These are phyloP conservation scores for Monilinia vaccinii-corymbosi DNA, from an alignment of 2,329 filamentous ascomycete genomes.

Conservation along the genomic window DNA sequence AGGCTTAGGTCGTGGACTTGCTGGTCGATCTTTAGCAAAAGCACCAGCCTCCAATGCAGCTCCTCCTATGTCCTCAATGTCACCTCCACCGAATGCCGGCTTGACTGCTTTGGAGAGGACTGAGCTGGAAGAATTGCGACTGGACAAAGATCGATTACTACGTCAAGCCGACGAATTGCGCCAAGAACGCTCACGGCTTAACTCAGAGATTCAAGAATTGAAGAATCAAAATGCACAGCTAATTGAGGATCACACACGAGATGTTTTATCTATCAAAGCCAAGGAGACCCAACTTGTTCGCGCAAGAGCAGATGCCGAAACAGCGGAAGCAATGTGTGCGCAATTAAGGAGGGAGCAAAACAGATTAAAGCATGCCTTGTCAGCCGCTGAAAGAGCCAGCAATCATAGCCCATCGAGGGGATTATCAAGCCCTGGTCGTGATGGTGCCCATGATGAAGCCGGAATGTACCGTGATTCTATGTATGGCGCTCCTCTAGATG, in stretches of 20 bases:
- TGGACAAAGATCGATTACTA: conserved; percentile 69
- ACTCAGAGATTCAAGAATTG: conserved; percentile 83
- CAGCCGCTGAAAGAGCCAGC: conserved; percentile 47
- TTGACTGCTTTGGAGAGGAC: conserved; percentile 74
- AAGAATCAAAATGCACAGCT: conserved; percentile 95
- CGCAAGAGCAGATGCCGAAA: conserved; percentile 80
- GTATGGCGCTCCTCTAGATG: conserved; percentile 23
- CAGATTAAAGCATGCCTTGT: conserved; percentile 78
- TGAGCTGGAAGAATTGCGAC: conserved; percentile 83
- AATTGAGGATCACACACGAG: conserved; percentile 93
- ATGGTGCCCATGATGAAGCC: conserved; percentile 47
- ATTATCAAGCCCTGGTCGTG: conserved; percentile 34
- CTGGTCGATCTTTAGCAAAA: conserved; percentile 76
- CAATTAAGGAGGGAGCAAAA: conserved; percentile 83
- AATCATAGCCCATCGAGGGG: conserved; percentile 21
- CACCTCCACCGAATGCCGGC: conserved; percentile 53
- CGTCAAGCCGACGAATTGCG: conserved; percentile 72
- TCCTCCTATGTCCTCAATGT: conserved; percentile 41
- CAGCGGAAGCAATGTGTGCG: conserved; percentile 77
- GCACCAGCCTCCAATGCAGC: conserved; percentile 41
- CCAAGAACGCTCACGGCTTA: conserved; percentile 70
- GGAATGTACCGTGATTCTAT: conserved; percentile 48
- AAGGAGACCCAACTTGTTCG: conserved; percentile 96
- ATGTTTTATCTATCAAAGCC: conserved; percentile 92
- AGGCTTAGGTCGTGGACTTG: conserved; percentile 55